Conservation (phyloP, 495 filamentous ascomycete genomes). For the Penicillium canariense region DNA sequence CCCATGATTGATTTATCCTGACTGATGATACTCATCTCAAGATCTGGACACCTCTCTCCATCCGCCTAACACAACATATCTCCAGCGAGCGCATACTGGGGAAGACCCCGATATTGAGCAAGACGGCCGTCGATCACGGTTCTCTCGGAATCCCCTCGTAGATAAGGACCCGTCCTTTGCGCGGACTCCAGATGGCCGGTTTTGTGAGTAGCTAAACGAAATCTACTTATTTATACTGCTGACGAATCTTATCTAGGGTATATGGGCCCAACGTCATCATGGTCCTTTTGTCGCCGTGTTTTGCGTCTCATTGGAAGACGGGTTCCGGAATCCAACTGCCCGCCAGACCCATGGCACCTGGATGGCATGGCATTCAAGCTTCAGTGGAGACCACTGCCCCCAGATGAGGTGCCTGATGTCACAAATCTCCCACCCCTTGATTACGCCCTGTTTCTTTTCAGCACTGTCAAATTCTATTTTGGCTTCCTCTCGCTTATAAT, state of each 20-base stretch:
- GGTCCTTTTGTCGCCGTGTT: constrained; percentile 36
- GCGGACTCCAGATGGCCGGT: constrained; percentile 28
- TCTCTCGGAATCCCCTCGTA: constrained; percentile 30
- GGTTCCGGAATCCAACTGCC: constrained; percentile 26
- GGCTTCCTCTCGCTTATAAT: constrained; percentile 39
- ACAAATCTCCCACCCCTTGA: constrained; percentile 34
- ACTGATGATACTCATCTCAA: background rate
- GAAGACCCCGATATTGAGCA: constrained; percentile 12
- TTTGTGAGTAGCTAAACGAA: constrained; percentile 18
- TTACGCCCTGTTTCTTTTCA: constrained; percentile 39
- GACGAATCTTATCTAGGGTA: constrained; percentile 19
- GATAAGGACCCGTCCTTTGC: constrained; percentile 32
- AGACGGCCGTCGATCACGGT: constrained; percentile 22
- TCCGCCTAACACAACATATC: background rate
- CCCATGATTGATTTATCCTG: background rate
- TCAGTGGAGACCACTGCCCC: constrained; percentile 32
- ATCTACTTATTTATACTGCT: background rate
- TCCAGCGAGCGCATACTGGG: background rate
- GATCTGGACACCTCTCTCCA: constrained; percentile 4
- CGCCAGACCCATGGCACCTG: constrained; percentile 31
- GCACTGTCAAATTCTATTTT: constrained; percentile 39
- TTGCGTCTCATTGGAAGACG: constrained; percentile 28
- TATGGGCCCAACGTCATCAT: constrained; percentile 36
- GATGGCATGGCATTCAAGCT: constrained; percentile 39
- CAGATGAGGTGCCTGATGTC: constrained; percentile 31